phyloP scores from a whole-genome alignment of 345 rosid genomes.

The Eucalyptus rudis region DNA sequence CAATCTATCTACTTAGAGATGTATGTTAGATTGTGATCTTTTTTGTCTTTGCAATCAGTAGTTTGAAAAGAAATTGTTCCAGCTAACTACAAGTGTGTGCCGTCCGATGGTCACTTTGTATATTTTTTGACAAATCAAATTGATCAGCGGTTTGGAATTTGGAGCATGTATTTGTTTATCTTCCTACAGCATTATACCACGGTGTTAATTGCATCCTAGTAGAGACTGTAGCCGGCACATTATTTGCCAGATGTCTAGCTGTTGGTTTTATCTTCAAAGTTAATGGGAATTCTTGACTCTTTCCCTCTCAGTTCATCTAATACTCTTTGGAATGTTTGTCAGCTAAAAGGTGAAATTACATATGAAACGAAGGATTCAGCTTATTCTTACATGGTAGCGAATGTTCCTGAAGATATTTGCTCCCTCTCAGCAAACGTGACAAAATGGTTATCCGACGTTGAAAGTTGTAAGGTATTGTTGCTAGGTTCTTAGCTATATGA shows the following conservation, averaged over 20 bases:
- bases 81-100: background rate
- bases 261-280: background rate
- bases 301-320: background rate
- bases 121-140: background rate
- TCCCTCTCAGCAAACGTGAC: slow-evolving; percentile 51
- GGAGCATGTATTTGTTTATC: background rate
- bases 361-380: slow-evolving; percentile 76
- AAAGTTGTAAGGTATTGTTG: slow-evolving; percentile 51
- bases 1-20: background rate
- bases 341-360: slow-evolving; percentile 80
- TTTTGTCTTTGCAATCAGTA: background rate
- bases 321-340: slow-evolving; percentile 3
- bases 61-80: background rate
- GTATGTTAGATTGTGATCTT: background rate
- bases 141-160: background rate
- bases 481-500: background rate
- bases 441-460: slow-evolving; percentile 75
- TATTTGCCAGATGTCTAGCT: background rate
- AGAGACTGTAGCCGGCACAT: background rate
- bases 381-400: slow-evolving; percentile 48
- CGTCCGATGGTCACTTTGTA: background rate
- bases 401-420: slow-evolving; percentile 51
- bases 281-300: background rate
- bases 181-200: background rate
- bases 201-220: background rate